Evolutionary conservation across 495 filamentous ascomycete species (phyloP).

Genomic region (Neurospora sublineolata): DNA sequence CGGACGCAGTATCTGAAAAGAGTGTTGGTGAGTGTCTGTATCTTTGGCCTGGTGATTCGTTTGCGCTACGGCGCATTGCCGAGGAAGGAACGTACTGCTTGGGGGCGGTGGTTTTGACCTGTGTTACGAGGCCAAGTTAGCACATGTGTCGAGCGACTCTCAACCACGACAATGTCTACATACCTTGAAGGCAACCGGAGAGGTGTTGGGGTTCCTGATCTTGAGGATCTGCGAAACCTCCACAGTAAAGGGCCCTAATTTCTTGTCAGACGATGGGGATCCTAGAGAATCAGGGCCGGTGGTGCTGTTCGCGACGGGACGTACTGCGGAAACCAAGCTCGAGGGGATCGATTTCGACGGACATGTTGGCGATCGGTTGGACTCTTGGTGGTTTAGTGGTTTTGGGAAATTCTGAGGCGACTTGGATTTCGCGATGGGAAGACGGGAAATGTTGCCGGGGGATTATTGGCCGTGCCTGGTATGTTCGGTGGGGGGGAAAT

Average conservation of each 20-base stretch:
- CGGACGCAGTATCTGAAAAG: slow-evolving; percentile 82
- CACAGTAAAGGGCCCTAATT: slow-evolving; percentile 75
- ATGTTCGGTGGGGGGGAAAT: neutral
- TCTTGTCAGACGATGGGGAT: slow-evolving; percentile 13
- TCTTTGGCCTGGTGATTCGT: neutral
- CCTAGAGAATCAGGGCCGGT: neutral
- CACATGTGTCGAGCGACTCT: neutral
- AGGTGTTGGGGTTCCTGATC: slow-evolving; percentile 65
- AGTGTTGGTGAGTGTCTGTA: slow-evolving; percentile 3
- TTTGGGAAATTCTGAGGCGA: neutral
- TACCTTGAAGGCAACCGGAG: slow-evolving; percentile 93
- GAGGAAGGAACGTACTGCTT: slow-evolving; percentile 67
- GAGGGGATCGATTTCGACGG: slow-evolving; percentile 77
- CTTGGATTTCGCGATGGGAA: neutral
- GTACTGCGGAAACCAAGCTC: slow-evolving; percentile 91
- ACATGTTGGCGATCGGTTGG: slow-evolving; percentile 49
- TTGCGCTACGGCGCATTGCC: neutral
- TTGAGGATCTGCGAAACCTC: slow-evolving; percentile 79
- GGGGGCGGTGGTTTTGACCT: slow-evolving; percentile 98
- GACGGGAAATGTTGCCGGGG: neutral
- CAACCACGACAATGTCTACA: slow-evolving; percentile 7
- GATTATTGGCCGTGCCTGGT: neutral
- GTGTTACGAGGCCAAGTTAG: slow-evolving; percentile 1
- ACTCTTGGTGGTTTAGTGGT: neutral
- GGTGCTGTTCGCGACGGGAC: slow-evolving; percentile 21